Evolutionary conservation across 306 rosid species (phyloP), one percentile per base, ranked within the genome.

Genomic region (Lathyrus sativus): DNA sequence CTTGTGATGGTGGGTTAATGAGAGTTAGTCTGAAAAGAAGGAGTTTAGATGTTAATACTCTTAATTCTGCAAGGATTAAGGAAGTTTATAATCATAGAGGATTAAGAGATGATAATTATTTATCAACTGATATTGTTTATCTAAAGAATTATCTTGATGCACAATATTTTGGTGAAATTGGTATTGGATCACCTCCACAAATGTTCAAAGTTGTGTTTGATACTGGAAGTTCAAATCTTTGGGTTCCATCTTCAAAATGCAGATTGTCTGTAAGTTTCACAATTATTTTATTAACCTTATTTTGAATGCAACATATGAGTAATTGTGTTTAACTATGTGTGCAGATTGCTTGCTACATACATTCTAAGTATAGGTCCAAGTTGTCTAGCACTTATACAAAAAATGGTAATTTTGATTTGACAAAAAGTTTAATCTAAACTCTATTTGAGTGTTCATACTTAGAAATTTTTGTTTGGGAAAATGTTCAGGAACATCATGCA

Each of bases 161-260:
- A 70, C 97, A 91, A 67, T 91, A 91, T 68, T 89, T 82, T 72
- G 97, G 97, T 17, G 97, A 91, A 80, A 89, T 91, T 68, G 91
- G 91, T 61, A 78, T 91, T 42, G 97, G 97, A 11, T 74, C 92
- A 29, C 97, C 95, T 2, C 85, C 97, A 29, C 97, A 91, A 76
- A 91, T 38, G 76, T 91, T 91, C 74, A 83, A 77, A 45, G 96
- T 91, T 7, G 73, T 91, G 44, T 91, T 91, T 65, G 97, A 91
- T 74, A 91, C 97, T 31, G 97, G 97, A 55, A 91, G 97, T 70
- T 88, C 97, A 4, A 86, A 88, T 73, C 78, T 91, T 41, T 91
- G 97, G 97, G 89, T 91, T 29, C 97, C 97, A 12, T 91, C 97
- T 39, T 69, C 97, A 0, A 91, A 88, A 83, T 91, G 97, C 65